These are phyloP conservation scores for Neovahlkampfia damariscottae DNA, from an alignment of 78 protist species.

Conservation along the genomic window DNA sequence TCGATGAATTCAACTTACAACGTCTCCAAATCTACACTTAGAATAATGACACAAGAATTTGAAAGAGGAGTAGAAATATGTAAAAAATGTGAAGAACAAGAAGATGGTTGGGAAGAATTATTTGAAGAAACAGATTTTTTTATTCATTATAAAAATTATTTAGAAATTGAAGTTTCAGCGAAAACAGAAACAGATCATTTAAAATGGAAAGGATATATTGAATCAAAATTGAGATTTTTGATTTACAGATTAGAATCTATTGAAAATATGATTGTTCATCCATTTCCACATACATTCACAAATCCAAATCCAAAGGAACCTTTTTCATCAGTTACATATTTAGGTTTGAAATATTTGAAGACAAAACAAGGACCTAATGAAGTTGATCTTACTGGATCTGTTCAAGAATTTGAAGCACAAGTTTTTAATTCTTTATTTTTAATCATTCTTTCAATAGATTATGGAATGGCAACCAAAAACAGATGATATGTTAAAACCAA, in stretches of 20 bases:
- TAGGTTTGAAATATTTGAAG: too few relatives aligned
- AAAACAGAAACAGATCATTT: background rate
- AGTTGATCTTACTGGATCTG: background rate
- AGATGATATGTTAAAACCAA: background rate
- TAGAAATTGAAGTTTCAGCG: constrained; percentile 25
- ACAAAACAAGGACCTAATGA: too few relatives aligned
- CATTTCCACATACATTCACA: background rate
- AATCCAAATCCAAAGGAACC: too few relatives aligned
- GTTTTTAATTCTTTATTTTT: background rate
- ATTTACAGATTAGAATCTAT: background rate
- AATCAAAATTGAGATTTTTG: constrained; percentile 2
- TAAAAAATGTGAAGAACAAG: constrained; percentile 1
- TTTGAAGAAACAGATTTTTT: constrained; percentile 59
- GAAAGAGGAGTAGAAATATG: constrained; percentile 53
- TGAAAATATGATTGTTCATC: background rate
- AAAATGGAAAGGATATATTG: constrained; percentile 7
- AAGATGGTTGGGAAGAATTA: constrained; percentile 32
- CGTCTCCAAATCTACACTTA: constrained; percentile 63
- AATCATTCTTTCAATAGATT: too few relatives aligned
- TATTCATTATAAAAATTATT: constrained; percentile 25
- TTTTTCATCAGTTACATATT: too few relatives aligned
- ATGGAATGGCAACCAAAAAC: too few relatives aligned
- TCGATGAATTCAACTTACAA: constrained; percentile 86
- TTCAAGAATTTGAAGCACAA: background rate
- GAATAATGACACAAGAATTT: constrained; percentile 64